A percentile compares a stretch with the other conserved stretches of the same genome.
These are phyloP conservation scores for Nitzschia sp. DNA, from an alignment of 108 stramenopile genomes.

Conservation along the genomic window DNA sequence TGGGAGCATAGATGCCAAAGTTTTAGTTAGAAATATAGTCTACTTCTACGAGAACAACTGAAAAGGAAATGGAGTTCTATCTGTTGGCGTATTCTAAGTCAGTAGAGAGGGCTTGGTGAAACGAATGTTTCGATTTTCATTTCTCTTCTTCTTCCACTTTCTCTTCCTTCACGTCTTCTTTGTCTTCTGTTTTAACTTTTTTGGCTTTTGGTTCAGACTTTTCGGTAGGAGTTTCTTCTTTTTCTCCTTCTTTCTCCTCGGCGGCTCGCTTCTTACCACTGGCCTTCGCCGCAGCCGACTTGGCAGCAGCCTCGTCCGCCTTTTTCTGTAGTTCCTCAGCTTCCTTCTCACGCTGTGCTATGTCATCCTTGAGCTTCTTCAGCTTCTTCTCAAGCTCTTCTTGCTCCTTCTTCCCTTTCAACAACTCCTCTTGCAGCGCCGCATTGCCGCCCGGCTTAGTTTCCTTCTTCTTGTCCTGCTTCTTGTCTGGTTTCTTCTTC, in stretches of 20 bases:
- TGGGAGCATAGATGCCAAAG: too few species aligned
- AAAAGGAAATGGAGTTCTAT: too few species aligned
- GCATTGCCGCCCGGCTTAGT: constrained; percentile 5
- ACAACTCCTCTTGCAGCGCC: constrained; percentile 20
- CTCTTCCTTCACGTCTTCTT: not conserved
- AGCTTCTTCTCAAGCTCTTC: constrained; percentile 36
- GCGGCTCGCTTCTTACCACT: constrained; percentile 2
- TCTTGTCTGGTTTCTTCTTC: not conserved
- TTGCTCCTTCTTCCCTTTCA: constrained; percentile 33
- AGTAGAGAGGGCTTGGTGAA: too few species aligned
- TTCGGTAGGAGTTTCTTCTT: not conserved
- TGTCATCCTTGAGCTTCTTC: constrained; percentile 41
- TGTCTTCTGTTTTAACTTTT: constrained; percentile 3
- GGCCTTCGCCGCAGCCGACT: not conserved
- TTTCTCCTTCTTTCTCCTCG: constrained; percentile 1
- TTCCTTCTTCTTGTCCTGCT: not conserved
- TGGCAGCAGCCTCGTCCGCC: constrained; percentile 1
- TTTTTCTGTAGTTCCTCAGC: constrained; percentile 28
- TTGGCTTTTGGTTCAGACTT: not conserved
- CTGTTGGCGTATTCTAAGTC: too few species aligned
- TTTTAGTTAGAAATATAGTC: too few species aligned
- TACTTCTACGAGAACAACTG: too few species aligned
- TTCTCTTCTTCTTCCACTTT: not conserved
- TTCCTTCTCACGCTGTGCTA: constrained; percentile 38
- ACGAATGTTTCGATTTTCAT: too few species aligned